Percentiles rank a stretch among this genome's conserved stretches.
Evolutionary conservation across 768 basidiomycete species (phyloP).

Genomic region (Tricholomella constricta): DNA sequence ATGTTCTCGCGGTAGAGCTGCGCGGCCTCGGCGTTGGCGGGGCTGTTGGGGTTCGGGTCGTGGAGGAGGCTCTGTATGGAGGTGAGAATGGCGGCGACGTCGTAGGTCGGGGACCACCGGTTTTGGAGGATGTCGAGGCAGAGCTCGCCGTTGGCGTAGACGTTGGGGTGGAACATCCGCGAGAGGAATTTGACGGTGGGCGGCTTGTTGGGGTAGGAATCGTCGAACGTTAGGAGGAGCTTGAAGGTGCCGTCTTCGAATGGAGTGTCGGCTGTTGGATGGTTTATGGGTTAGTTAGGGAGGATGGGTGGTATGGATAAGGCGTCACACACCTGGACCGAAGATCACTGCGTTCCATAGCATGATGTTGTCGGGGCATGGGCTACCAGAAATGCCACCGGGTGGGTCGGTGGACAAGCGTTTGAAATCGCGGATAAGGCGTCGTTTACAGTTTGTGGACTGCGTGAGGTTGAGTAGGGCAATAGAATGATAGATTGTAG

Average conservation of each 20-base stretch:
- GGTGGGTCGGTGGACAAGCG: constrained; percentile 93
- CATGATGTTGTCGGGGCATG: constrained; percentile 99
- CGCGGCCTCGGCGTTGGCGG: constrained; percentile 98
- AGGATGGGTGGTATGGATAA: background rate
- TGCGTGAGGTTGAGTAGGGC: too few species aligned
- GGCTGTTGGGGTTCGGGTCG: constrained; percentile 98
- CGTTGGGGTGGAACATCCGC: constrained; percentile 99
- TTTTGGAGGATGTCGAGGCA: constrained; percentile 99
- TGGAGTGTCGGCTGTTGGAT: constrained; percentile 82
- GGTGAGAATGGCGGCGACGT: constrained; percentile 97
- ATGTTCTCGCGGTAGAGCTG: constrained; percentile 96
- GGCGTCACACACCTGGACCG: constrained; percentile 77
- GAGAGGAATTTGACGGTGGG: constrained; percentile 97
- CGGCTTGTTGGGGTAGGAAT: constrained; percentile 98
- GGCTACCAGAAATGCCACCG: constrained; percentile 94
- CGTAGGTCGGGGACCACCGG: constrained; percentile 98
- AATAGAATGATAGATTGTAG: too few species aligned
- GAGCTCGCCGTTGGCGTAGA: constrained; percentile 97
- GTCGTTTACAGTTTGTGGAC: constrained; percentile 94
- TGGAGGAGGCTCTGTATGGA: constrained; percentile 94
- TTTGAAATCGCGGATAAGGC: constrained; percentile 98
- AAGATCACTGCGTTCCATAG: constrained; percentile 99
- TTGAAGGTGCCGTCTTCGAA: constrained; percentile 99
- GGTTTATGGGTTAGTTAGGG: constrained; percentile 1
- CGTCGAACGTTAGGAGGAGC: constrained; percentile 92